A percentile compares a stretch with the other conserved stretches of the same genome.
Conservation (phyloP, 2,329 filamentous ascomycete genomes). For the Trichothecium sympodiale region DNA sequence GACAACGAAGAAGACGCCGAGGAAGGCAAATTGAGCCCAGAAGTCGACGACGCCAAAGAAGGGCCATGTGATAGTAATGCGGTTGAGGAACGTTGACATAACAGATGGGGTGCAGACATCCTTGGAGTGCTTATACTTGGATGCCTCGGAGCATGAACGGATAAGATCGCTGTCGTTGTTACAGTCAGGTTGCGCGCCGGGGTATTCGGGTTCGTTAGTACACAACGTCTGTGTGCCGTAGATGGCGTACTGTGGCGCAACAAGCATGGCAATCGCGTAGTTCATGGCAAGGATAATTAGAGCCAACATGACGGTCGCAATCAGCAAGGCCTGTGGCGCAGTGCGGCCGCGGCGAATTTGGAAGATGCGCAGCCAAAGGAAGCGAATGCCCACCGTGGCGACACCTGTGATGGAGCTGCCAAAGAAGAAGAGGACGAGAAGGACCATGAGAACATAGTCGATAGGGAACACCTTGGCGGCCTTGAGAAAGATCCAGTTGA, state of each 20-base stretch:
- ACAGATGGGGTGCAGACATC: slow-evolving; percentile 85
- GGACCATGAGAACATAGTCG: slow-evolving; percentile 81
- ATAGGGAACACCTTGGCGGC: slow-evolving; percentile 77
- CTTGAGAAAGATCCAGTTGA: slow-evolving; percentile 75
- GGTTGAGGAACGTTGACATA: slow-evolving; percentile 86
- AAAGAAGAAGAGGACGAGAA: slow-evolving; percentile 81
- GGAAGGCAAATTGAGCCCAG: slow-evolving; percentile 90
- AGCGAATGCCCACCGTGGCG: slow-evolving; percentile 80
- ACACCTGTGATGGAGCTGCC: slow-evolving; percentile 78
- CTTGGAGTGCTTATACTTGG: slow-evolving; percentile 57
- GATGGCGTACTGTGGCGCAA: slow-evolving; percentile 91
- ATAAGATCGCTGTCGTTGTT: slow-evolving; percentile 58
- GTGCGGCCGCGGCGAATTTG: slow-evolving; percentile 82
- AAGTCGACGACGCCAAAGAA: slow-evolving; percentile 90
- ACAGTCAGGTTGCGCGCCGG: slow-evolving; percentile 66
- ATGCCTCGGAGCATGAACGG: slow-evolving; percentile 69
- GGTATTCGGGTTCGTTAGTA: slow-evolving; percentile 52
- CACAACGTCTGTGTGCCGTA: slow-evolving; percentile 95
- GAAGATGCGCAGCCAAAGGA: slow-evolving; percentile 92
- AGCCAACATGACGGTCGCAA: slow-evolving; percentile 83
- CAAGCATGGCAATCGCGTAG: slow-evolving; percentile 82
- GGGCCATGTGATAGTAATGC: slow-evolving; percentile 86
- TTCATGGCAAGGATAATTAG: slow-evolving; percentile 86
- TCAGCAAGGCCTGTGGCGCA: slow-evolving; percentile 79
- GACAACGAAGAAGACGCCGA: slow-evolving; percentile 72